These are phyloP conservation scores for Trifolium fragiferum DNA, from an alignment of 306 rosid species.

Conservation along the genomic window DNA sequence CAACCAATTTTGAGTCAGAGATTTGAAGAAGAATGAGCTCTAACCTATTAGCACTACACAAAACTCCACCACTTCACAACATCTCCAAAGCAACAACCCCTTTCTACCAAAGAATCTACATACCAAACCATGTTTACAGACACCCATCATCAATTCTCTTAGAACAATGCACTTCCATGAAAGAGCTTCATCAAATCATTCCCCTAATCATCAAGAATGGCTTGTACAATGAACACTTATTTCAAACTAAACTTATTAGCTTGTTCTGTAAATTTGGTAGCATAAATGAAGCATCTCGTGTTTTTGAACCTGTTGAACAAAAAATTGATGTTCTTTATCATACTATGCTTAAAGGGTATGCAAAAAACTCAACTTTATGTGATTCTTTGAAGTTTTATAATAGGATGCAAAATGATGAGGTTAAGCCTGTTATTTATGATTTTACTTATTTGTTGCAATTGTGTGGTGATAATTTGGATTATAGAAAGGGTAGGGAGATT, in stretches of 20 bases:
- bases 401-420: slow-evolving; percentile 67
- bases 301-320: slow-evolving; percentile 62
- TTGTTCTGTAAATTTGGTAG: slow-evolving; percentile 74
- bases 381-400: slow-evolving; percentile 58
- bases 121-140: slow-evolving; percentile 75
- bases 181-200: slow-evolving; percentile 75
- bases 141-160: slow-evolving; percentile 87
- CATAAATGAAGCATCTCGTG: slow-evolving; percentile 68
- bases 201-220: slow-evolving; percentile 77
- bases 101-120: slow-evolving; percentile 65
- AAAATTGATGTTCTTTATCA: slow-evolving; percentile 85
- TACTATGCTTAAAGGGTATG: slow-evolving; percentile 86
- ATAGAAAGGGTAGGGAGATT: slow-evolving; percentile 75
- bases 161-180: slow-evolving; percentile 74
- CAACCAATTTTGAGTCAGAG: background rate
- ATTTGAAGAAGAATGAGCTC: slow-evolving; percentile 54
- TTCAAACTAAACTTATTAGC: slow-evolving; percentile 87
- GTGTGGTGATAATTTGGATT: slow-evolving; percentile 71
- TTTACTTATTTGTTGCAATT: slow-evolving; percentile 82
- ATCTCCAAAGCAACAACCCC: slow-evolving; percentile 48
- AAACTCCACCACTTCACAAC: slow-evolving; percentile 37
- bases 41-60: slow-evolving; percentile 39
- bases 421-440: slow-evolving; percentile 77
- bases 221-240: slow-evolving; percentile 67
- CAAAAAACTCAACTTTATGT: slow-evolving; percentile 59